These are phyloP conservation scores for Linum trigynum DNA, from an alignment of 345 rosid species.

Conservation along the genomic window DNA sequence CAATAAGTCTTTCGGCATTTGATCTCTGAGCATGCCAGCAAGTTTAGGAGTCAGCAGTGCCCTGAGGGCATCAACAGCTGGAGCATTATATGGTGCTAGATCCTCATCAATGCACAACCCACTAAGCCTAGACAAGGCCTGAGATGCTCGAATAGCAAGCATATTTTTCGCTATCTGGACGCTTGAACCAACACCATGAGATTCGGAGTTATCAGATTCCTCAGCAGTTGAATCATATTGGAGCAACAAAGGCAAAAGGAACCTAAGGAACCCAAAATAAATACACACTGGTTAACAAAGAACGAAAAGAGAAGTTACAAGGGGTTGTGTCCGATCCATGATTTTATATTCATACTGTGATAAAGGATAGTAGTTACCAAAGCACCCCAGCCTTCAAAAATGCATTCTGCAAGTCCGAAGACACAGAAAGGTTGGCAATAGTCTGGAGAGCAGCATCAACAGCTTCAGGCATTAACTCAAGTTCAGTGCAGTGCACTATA, in stretches of 20 bases:
- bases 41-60: constrained; percentile 95
- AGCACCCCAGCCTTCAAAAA: constrained; percentile 85
- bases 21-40: constrained; percentile 76
- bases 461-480: constrained; percentile 85
- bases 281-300: background rate
- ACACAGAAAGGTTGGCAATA: constrained; percentile 72
- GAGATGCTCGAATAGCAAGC: constrained; percentile 84
- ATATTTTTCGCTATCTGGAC: constrained; percentile 91
- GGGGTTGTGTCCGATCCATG: no score
- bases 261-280: constrained; percentile 43
- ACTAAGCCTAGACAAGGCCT: constrained; percentile 83
- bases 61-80: constrained; percentile 57
- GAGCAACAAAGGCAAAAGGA: constrained; percentile 80
- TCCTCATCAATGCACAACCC: constrained; percentile 62
- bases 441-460: constrained; percentile 91
- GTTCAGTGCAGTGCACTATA: constrained; percentile 88
- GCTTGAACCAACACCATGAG: constrained; percentile 93
- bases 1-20: constrained; percentile 63
- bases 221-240: constrained; percentile 98
- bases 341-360: no score
- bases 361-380: constrained; percentile 42
- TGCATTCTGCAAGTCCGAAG: constrained; percentile 69
- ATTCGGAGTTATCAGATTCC: constrained; percentile 62
- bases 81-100: constrained; percentile 59
- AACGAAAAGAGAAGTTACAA: no score